Base-by-base conservation (phyloP, 768 basidiomycete genomes). In the Amanita polypyramis region DNA sequence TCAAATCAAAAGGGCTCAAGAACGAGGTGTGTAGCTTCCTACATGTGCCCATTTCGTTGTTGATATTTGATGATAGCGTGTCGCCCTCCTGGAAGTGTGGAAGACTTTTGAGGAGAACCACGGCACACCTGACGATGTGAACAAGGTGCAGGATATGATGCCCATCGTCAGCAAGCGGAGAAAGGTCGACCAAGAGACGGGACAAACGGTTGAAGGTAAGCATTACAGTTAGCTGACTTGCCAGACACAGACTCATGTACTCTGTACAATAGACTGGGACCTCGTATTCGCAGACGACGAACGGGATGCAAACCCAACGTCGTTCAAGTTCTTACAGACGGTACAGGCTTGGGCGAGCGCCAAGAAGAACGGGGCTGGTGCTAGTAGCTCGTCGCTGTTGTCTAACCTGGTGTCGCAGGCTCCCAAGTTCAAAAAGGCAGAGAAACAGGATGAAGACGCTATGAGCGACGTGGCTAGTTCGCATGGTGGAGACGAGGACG, bases 261-360 rank as follows among this genome's bases (percentile, higher is more conserved):
- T 23, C 6, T 3, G 14, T 38, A 11, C 20, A 10, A 20, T 19
- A 93, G 94, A 95, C 58, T 95, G 87, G 82, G 94, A 95, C 59
- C 79, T 94, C 58, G 82, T 94, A 17, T 98, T 97, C 63, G 82
- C 92, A 21, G 95, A 97, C 70, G 95, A 98, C 74, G 92, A 96
- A 59, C 76, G 84, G 45, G 94, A 95, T 58, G 79, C 85, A 39
- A 95, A 96, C 58, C 90, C 94, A 0, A 83, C 90, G 0, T 79
- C 89, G 0, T 95, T 93, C 82, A 95, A 93, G 59, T 93, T 98
- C 73, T 70, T 97, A 60, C 85, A 94, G 62, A 90, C 87, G 74
- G 95, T 95, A 0, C 92, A 94, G 60, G 84, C 83, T 0, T 97
- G 94, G 94, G 84, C 83, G 56, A 71, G 66, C 46, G 58, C 76